phyloP scores from a whole-genome alignment of 345 rosid genomes.

The Moringa oleifera region DNA sequence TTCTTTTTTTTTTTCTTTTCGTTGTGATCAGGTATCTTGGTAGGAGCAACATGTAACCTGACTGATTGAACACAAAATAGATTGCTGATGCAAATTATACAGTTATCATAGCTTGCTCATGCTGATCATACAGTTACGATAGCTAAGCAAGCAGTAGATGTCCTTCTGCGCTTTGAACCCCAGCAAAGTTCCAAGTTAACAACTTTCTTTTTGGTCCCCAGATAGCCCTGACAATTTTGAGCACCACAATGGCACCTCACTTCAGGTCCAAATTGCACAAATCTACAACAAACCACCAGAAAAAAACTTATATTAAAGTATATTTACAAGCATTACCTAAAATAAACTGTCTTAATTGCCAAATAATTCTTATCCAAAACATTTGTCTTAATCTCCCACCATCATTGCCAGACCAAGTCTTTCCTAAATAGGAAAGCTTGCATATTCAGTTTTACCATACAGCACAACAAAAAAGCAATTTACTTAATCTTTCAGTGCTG shows the following conservation, averaged over 20 bases:
- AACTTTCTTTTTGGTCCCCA: constrained; percentile 68
- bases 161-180: constrained; percentile 89
- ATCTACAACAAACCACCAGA: constrained; percentile 46
- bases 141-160: constrained; percentile 37
- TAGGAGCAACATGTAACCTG: neutral
- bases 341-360: too few species aligned
- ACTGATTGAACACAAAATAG: too few species aligned
- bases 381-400: neutral
- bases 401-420: neutral
- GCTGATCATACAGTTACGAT: constrained; percentile 24
- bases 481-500: too few species aligned
- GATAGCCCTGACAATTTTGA: constrained; percentile 66
- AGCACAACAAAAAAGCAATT: too few species aligned
- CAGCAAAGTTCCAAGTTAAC: constrained; percentile 49
- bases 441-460: neutral
- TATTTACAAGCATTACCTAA: neutral
- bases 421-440: neutral
- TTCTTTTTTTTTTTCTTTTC: neutral
- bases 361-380: too few species aligned
- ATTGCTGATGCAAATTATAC: too few species aligned
- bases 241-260: constrained; percentile 87
- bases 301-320: constrained; percentile 1
- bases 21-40: neutral
- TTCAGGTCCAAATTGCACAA: constrained; percentile 91
- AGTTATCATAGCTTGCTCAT: neutral